Evolutionary conservation across 805 yeast genomes (phyloP).

Genomic region (Monosporozyma solicola): DNA sequence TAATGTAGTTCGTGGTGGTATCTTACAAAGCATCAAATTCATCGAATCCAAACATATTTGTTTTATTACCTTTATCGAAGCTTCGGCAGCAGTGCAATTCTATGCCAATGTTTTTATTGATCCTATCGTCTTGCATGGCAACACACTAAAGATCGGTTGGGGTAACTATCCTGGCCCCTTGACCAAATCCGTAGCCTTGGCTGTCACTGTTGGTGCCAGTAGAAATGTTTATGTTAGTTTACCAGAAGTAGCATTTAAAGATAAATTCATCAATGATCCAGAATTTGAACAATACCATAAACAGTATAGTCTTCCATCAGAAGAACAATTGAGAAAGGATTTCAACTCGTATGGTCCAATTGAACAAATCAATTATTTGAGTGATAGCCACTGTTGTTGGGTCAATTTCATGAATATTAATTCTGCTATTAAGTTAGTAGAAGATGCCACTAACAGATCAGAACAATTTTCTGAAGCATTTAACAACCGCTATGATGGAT

Average conservation of each 20-base stretch:
- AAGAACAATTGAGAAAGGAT: constrained; percentile 45
- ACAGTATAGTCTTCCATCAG: constrained; percentile 35
- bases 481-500: constrained; percentile 39
- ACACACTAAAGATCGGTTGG: constrained; percentile 62
- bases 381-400: constrained; percentile 65
- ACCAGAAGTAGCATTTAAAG: constrained; percentile 35
- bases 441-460: constrained; percentile 39
- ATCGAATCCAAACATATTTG: constrained; percentile 49
- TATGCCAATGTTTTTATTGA: constrained; percentile 51
- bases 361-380: constrained; percentile 68
- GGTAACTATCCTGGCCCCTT: constrained; percentile 59
- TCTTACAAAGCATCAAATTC: constrained; percentile 48
- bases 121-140: constrained; percentile 53
- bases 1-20: constrained; percentile 71
- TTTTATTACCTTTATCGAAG: constrained; percentile 60
- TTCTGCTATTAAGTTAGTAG: constrained; percentile 57
- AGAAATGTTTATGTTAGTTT: constrained; percentile 70
- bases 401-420: constrained; percentile 57
- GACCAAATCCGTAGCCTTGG: constrained; percentile 44
- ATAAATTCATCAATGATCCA: constrained; percentile 27
- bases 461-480: constrained; percentile 33
- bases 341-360: constrained; percentile 58
- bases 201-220: constrained; percentile 66
- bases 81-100: constrained; percentile 57
- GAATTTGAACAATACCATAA: constrained; percentile 24